Evolutionary conservation across 768 basidiomycete species (phyloP).

Genomic region (Dentipellis fragilis): DNA sequence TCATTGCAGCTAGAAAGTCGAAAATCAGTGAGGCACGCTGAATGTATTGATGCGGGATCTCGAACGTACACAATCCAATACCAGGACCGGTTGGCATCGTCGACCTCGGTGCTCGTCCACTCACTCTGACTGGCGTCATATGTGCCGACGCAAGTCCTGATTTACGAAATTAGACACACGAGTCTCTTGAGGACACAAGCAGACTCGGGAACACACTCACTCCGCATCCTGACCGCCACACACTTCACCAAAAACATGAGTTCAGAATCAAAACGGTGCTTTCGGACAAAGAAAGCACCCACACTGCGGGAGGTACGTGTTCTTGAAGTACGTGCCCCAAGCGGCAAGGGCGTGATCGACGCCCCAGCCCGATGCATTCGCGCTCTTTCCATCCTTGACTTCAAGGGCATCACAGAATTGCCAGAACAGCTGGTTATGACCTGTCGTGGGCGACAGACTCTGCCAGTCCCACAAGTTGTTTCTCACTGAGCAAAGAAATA

Average conservation of each 20-base stretch:
- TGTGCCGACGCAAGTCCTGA: constrained; percentile 30
- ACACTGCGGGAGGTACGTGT: constrained; percentile 34
- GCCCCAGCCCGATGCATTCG: constrained; percentile 49
- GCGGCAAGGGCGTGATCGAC: constrained; percentile 47
- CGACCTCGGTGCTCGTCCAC: constrained; percentile 46
- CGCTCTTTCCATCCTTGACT: constrained; percentile 43
- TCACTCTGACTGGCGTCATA: constrained; percentile 28
- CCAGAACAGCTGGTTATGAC: constrained; percentile 39
- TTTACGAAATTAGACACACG: too few species aligned
- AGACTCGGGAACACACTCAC: constrained; percentile 28
- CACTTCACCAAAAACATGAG: constrained; percentile 25
- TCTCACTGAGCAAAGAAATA: constrained; percentile 17
- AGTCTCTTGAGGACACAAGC: background rate
- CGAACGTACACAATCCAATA: constrained; percentile 49
- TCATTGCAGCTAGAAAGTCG: constrained; percentile 46
- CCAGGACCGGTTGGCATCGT: constrained; percentile 57
- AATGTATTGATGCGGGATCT: too few species aligned
- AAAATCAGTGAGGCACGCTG: background rate
- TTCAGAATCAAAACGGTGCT: background rate
- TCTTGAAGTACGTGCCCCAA: constrained; percentile 52
- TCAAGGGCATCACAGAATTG: constrained; percentile 61
- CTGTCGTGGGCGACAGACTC: constrained; percentile 38
- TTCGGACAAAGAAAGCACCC: constrained; percentile 16
- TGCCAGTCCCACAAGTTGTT: constrained; percentile 66
- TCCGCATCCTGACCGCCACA: constrained; percentile 37